Base-by-base conservation (phyloP, 148 eudicot species). In the Salicornia ramosissima region DNA sequence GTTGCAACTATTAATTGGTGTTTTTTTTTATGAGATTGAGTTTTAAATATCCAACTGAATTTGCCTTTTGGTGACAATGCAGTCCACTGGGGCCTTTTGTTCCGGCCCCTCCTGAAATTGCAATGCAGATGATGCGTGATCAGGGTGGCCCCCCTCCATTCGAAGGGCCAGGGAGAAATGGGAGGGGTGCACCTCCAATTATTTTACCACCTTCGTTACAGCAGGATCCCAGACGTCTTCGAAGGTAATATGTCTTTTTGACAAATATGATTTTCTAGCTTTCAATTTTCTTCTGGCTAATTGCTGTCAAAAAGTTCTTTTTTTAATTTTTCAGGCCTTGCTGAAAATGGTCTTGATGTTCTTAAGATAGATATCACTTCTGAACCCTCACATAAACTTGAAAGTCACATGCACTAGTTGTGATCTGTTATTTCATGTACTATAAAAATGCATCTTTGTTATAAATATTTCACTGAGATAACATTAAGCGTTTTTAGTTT, bases 61-160 rank as follows among this genome's bases (percentile, higher is more conserved):
- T 14, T 65, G 46, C 74, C 68, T 18, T 69, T 65, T n/a, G n/a
- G 60, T 71, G 33, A 71, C 55, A n/a, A n/a, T 82, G 80, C 88
- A 95, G 99, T 61, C 99, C 99, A 36, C 34, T 95, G 71, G 99
- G 99, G 42, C 99, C 99, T 58, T 95, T 95, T 82, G 96, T 95
- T 64, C 97, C 97, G 43, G 99, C 99, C 4, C 99, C 99, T 58
- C 99, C 99, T 79, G 99, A 95, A 70, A 94, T 95, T 77, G 99
- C 97, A 13, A 89, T 89, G 96, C 80, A 80, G 63, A 91, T 95
- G 97, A 33, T 95, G 71, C 83, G 93, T 69, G 99, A 95, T 62
- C 99, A 95, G 71, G 96, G 96, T 15, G 97, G 93, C 5, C 86
- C 97, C 14, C 49, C 86, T 61, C 86, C 92, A 54, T 89, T 95